Evolutionary conservation across 139 green algal genomes (phyloP).

Genomic region (Chlorella sp.): DNA sequence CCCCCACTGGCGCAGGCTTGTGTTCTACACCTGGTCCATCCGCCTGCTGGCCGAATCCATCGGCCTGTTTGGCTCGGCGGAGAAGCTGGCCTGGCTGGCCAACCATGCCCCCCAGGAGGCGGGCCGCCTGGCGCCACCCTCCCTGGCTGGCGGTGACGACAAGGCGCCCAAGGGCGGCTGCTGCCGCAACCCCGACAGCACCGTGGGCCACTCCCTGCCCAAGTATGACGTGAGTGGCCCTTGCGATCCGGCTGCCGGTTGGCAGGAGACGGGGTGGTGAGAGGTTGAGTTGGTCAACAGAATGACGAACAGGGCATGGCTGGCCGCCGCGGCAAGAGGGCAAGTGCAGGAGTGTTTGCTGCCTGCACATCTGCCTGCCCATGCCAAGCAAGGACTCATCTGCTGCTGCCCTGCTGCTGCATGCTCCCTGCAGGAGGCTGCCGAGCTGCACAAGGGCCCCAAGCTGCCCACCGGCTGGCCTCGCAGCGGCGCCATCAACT

Average conservation of each 20-base stretch:
- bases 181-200: background rate
- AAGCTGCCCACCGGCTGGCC: slow-evolving; percentile 50
- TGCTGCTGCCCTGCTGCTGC: background rate
- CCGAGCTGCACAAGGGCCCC: background rate
- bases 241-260: background rate
- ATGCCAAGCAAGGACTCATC: no score
- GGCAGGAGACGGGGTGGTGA: no score
- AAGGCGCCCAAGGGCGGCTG: background rate
- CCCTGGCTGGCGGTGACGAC: slow-evolving; percentile 15
- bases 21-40: slow-evolving; percentile 74
- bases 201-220: slow-evolving; percentile 5
- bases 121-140: slow-evolving; percentile 15
- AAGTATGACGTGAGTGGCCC: background rate
- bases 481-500: slow-evolving; percentile 49
- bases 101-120: slow-evolving; percentile 47
- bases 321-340: no score
- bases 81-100: slow-evolving; percentile 64
- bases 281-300: no score
- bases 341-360: no score
- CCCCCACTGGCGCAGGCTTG: slow-evolving; percentile 51
- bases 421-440: no score
- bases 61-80: slow-evolving; percentile 67
- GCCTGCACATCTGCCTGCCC: no score
- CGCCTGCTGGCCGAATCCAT: slow-evolving; percentile 66
- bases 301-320: no score